A percentile compares a stretch with the other conserved stretches of the same genome.
Evolutionary conservation across 768 basidiomycete species (phyloP).

Genomic region (Xerocomellus dryophilus): DNA sequence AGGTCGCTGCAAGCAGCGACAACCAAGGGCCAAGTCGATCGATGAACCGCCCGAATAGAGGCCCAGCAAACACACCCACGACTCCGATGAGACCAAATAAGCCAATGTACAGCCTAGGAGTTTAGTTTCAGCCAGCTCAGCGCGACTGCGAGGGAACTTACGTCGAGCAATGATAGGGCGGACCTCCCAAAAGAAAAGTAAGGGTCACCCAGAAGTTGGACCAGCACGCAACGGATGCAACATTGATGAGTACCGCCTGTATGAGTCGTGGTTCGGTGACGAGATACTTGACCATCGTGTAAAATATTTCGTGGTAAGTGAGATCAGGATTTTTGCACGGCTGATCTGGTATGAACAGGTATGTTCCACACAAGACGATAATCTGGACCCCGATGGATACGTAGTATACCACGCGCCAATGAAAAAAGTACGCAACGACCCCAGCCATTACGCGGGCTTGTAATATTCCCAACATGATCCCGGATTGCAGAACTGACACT

Average conservation of each 20-base stretch:
- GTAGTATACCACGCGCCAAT: constrained; percentile 42
- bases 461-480: constrained; percentile 26
- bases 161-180: constrained; percentile 38
- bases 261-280: constrained; percentile 41
- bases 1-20: constrained; percentile 35
- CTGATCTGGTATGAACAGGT: constrained; percentile 39
- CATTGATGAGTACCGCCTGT: constrained; percentile 28
- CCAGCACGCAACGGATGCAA: constrained; percentile 28
- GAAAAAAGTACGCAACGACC: constrained; percentile 37
- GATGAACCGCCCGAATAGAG: constrained; percentile 20
- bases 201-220: constrained; percentile 37
- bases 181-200: constrained; percentile 41
- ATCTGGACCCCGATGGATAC: constrained; percentile 36
- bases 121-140: background rate
- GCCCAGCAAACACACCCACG: constrained; percentile 30
- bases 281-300: constrained; percentile 40
- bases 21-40: constrained; percentile 40
- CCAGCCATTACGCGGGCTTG: constrained; percentile 35
- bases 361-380: constrained; percentile 28
- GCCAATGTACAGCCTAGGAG: constrained; percentile 35
- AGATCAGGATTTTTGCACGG: constrained; percentile 37
- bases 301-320: constrained; percentile 33
- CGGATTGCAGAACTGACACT: constrained; percentile 31
- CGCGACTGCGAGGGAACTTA: constrained; percentile 5
- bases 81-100: constrained; percentile 49